Evolutionary conservation across 2,329 filamentous ascomycete species (phyloP), one percentile per base, ranked within the genome.

Genomic region (Hyphodiscus sp.): DNA sequence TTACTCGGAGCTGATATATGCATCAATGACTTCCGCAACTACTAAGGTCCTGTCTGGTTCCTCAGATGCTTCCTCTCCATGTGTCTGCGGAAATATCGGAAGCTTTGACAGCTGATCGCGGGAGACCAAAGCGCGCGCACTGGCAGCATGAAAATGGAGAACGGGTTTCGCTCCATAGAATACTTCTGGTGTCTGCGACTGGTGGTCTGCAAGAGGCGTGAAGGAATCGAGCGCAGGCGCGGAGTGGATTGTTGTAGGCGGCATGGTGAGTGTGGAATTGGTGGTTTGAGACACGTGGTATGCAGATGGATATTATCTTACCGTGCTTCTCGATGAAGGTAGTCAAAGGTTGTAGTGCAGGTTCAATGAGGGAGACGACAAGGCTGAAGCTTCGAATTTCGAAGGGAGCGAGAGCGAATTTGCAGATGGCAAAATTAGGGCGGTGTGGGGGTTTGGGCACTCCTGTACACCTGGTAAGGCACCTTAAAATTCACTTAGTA

Each of bases 131-230:
- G 85, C 79, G 41, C 79, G 82, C 52, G 82, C 76, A 54, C 74
- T 73, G 13, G 73, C 61, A 41, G 78, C 75, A 63, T 85, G 80
- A 61, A 79, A 80, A 70, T 91, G 81, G 2, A 91, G 77, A 44
- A 91, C 78, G 1, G 87, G 82, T 65, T 86, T 88, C 26, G 80
- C 81, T 61, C 78, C 80, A 63, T 84, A 85, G 71, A 91, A 92
- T 43, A 80, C 85, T 54, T 76, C 75, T 0, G 88, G 88, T 1
- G 88, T 92, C 64, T 84, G 82, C 50, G 82, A 75, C 68, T 89
- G 81, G 67, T 90, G 87, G 56, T 89, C 83, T 54, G 77, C 73
- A 45, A 91, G 76, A 4, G 80, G 73, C 33, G 78, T 82, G 70
- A 83, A 91, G 65, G 83, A 79, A 38, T 74, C 74, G 15, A 75